phyloP scores from a whole-genome alignment of 2,329 filamentous ascomycete species.

The Fusarium drepaniforme region DNA sequence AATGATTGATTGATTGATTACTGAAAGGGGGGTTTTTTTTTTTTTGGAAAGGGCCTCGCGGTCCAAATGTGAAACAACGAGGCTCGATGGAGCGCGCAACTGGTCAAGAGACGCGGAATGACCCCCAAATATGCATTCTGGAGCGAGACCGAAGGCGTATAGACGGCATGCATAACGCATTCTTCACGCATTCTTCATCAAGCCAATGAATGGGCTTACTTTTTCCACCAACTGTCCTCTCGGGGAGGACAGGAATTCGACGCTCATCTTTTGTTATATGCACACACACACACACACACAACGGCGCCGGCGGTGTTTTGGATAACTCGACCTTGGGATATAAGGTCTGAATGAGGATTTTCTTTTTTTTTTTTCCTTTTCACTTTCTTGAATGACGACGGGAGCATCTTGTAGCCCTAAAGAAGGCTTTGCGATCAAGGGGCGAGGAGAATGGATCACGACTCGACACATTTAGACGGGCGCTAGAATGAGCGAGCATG shows the following conservation, averaged over 20 bases:
- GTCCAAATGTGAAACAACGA: constrained; percentile 33
- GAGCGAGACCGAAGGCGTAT: constrained; percentile 22
- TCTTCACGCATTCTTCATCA: constrained; percentile 10
- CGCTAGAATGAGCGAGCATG: constrained; percentile 1
- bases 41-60: constrained; percentile 31
- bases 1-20: constrained; percentile 7
- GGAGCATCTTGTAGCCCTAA: neutral
- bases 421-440: neutral
- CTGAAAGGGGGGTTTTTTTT: constrained; percentile 11
- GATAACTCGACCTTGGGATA: constrained; percentile 29
- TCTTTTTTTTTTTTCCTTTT: constrained; percentile 6
- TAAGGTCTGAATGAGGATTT: constrained; percentile 27
- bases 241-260: neutral
- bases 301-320: constrained; percentile 41
- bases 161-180: constrained; percentile 21
- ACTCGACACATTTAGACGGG: constrained; percentile 5
- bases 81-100: constrained; percentile 19
- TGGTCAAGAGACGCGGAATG: constrained; percentile 3
- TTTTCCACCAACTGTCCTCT: neutral
- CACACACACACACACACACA: constrained; percentile 33
- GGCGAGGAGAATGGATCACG: neutral
- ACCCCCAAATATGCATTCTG: constrained; percentile 11
- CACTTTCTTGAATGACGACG: neutral
- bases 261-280: constrained; percentile 28
- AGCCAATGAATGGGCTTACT: constrained; percentile 1